Conservation (phyloP, 1,284 basidiomycete species). For the Garcileccinum viscosum region DNA sequence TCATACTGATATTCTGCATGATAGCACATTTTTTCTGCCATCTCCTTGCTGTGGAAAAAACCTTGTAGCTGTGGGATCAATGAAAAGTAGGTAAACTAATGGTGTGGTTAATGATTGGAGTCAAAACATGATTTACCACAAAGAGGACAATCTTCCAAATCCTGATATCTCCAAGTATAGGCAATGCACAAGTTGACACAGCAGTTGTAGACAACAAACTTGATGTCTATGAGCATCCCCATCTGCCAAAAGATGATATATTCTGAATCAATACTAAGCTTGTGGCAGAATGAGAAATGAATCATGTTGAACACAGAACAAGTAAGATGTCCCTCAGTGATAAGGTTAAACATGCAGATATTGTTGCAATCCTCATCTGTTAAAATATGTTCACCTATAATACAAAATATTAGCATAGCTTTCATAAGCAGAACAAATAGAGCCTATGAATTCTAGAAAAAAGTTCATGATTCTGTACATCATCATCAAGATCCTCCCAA, state of each 20-base stretch:
- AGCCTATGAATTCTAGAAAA: background rate
- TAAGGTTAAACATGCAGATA: background rate
- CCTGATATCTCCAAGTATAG: conserved; percentile 21
- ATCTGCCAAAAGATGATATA: background rate
- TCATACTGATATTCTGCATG: conserved; percentile 12
- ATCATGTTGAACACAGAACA: background rate
- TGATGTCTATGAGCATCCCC: background rate
- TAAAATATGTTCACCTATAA: background rate
- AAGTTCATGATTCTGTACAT: background rate
- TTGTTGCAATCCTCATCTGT: background rate
- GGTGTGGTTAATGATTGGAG: conserved; percentile 17
- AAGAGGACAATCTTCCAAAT: conserved; percentile 22
- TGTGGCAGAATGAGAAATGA: background rate
- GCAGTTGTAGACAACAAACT: conserved; percentile 20
- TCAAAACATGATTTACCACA: conserved; percentile 23
- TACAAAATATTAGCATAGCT: background rate
- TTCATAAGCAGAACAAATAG: background rate
- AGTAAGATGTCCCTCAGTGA: background rate
- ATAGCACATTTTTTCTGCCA: conserved; percentile 28
- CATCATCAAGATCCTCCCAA: background rate
- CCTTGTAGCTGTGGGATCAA: conserved; percentile 41
- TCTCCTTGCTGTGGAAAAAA: conserved; percentile 26
- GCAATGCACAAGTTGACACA: conserved; percentile 34
- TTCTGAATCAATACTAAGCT: background rate
- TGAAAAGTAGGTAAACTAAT: conserved; percentile 35